Percentiles rank a stretch among this genome's conserved stretches.
These are phyloP conservation scores for Malus hybrid DNA, from an alignment of 331 rosid genomes.

Conservation along the genomic window DNA sequence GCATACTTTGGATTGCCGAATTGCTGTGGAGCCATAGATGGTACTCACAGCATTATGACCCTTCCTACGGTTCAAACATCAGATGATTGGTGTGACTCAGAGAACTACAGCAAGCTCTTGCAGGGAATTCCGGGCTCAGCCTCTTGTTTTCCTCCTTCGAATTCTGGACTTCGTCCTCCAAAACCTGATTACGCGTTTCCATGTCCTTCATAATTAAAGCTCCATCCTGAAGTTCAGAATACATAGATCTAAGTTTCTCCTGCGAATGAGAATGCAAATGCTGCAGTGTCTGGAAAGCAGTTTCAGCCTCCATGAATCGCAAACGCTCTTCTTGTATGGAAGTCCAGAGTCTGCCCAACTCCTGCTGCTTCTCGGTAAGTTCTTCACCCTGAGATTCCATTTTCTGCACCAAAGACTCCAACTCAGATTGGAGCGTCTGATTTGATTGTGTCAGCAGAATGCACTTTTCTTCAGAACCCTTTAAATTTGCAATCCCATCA, in stretches of 20 bases:
- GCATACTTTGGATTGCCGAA: slow-evolving; percentile 56
- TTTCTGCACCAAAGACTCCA: slow-evolving; percentile 55
- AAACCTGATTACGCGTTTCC: slow-evolving; percentile 48
- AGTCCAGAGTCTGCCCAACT: slow-evolving; percentile 77
- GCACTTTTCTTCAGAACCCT: slow-evolving; percentile 59
- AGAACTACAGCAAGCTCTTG: slow-evolving; percentile 88
- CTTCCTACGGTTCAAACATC: slow-evolving; percentile 89
- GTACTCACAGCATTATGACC: slow-evolving; percentile 91
- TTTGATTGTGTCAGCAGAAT: slow-evolving; percentile 61
- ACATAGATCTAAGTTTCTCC: slow-evolving; percentile 73
- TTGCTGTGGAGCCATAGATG: slow-evolving; percentile 88
- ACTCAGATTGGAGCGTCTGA: slow-evolving; percentile 60
- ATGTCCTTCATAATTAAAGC: slow-evolving; percentile 42
- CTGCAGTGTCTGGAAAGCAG: slow-evolving; percentile 88
- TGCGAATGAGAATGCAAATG: slow-evolving; percentile 79
- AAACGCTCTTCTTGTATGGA: slow-evolving; percentile 76
- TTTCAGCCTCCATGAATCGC: slow-evolving; percentile 73
- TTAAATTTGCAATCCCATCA: slow-evolving; percentile 54
- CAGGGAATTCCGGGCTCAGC: slow-evolving; percentile 69
- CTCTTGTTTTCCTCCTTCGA: slow-evolving; percentile 60
- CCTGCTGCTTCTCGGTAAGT: slow-evolving; percentile 78
- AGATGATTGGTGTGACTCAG: slow-evolving; percentile 84
- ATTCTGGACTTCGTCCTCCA: slow-evolving; percentile 59
- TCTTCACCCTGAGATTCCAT: slow-evolving; percentile 75
- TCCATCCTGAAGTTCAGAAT: slow-evolving; percentile 48